Base-by-base conservation (phyloP, 208 protist species). In the Acanthamoeba rhysodes region DNA sequence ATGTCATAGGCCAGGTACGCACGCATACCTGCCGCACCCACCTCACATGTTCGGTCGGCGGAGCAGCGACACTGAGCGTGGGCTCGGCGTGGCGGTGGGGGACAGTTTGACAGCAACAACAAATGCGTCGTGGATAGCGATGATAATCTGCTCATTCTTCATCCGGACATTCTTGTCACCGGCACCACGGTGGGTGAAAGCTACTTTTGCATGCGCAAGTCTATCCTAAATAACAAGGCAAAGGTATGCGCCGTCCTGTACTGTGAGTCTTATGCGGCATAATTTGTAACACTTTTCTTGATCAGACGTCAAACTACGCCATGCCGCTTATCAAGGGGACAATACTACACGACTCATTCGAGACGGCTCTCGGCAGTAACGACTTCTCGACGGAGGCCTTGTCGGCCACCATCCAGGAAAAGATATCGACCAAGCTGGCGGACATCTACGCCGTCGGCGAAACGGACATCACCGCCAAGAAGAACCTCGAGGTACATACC, bases 121-220 rank as follows among this genome's bases (percentile, higher is more conserved):
- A 34, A 29, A 29, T 94, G 90, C 50, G 22, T 94, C n/a, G 27
- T 94, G 9, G 90, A 94, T 84, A 29, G 27, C 12, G 68, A 94
- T 18, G 27, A 84, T n/a, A 94, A 94, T 64, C 72, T 94, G 48
- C 16, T 94, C 29, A 94, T 94, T 50, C 72, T 94, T 0, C 90
- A 94, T 48, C 90, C 90, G 41, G 90, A 94, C 45, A 37, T 94
- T 20, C 90, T 94, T n/a, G 53, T 94, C 8, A 66, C 90, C 29
- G 90, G 90, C 70, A 94, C 90, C 22, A 48, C 66, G 27, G 70
- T 94, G 29, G 90, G 90, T n/a, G 90, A 94, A 24, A 94, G 90
- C 90, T 94, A 68, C 90, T 84, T 84, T 34, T 94, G 90, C 53
- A 32, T 94, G 32, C 90, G 90, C 29, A 94, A 94, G 50, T 22